Percentiles rank a stretch among this genome's conserved stretches.
phyloP scores from a whole-genome alignment of 2,329 filamentous ascomycete genomes.

The Neophaeococcomyces mojaviensis region DNA sequence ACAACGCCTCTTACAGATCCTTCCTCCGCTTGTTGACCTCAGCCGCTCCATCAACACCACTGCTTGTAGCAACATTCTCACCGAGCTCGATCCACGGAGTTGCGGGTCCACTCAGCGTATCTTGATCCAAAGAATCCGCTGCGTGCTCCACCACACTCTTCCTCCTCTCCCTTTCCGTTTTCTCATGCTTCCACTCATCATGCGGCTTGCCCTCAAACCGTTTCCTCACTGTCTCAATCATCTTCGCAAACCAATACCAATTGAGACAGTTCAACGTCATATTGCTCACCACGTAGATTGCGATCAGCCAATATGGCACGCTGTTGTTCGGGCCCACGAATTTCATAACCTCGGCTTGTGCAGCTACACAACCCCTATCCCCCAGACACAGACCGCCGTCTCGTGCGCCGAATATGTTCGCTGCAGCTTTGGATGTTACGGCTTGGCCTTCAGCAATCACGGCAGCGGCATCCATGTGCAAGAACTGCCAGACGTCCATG shows the following conservation, averaged over 20 bases:
- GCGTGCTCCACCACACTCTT: slow-evolving; percentile 21
- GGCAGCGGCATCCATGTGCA: slow-evolving; percentile 36
- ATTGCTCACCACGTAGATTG: slow-evolving; percentile 53
- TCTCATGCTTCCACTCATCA: slow-evolving; percentile 23
- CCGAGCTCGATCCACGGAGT: slow-evolving; percentile 6
- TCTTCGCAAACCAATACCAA: slow-evolving; percentile 61
- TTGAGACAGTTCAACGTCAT: slow-evolving; percentile 56
- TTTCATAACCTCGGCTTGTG: slow-evolving; percentile 41
- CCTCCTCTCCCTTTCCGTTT: slow-evolving; percentile 14
- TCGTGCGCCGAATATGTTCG: slow-evolving; percentile 21
- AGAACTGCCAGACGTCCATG: slow-evolving; percentile 49
- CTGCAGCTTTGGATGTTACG: slow-evolving; percentile 7
- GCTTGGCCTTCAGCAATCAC: slow-evolving; percentile 16
- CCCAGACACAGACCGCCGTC: slow-evolving; percentile 30
- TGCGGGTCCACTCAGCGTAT: slow-evolving; percentile 20
- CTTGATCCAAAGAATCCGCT: slow-evolving; percentile 24
- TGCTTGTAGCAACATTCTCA: slow-evolving; percentile 4
- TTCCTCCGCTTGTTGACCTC: slow-evolving; percentile 6
- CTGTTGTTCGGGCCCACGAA: slow-evolving; percentile 37
- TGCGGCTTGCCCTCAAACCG: slow-evolving; percentile 47
- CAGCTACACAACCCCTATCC: slow-evolving; percentile 32
- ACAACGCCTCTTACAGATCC: not conserved
- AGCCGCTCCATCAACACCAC: slow-evolving; percentile 1
- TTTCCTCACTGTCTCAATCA: slow-evolving; percentile 58
- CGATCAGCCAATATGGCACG: slow-evolving; percentile 52